Conservation (phyloP, 805 yeast genomes). For the Huiozyma sinensis region DNA sequence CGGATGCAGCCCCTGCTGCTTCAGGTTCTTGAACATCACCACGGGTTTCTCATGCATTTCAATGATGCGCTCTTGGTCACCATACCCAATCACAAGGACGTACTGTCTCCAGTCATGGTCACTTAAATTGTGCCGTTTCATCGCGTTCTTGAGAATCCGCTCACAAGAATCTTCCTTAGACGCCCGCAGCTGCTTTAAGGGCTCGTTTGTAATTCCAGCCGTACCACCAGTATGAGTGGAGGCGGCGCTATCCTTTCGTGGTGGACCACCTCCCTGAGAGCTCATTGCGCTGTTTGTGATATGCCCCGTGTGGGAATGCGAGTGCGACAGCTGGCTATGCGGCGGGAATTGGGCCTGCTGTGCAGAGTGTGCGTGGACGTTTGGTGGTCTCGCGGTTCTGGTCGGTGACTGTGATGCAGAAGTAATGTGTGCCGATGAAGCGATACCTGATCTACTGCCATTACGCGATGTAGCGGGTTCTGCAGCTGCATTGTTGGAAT, state of each 20-base stretch:
- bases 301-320: not conserved
- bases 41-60: constrained; percentile 86
- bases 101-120: constrained; percentile 80
- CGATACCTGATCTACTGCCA: too few relatives aligned
- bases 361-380: not conserved
- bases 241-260: not conserved
- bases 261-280: not conserved
- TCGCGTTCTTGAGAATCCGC: constrained; percentile 77
- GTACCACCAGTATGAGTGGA: not conserved
- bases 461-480: not conserved
- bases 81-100: constrained; percentile 81
- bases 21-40: constrained; percentile 68
- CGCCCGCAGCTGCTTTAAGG: constrained; percentile 73
- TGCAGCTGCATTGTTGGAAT: constrained; percentile 1
- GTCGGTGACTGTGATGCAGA: not conserved
- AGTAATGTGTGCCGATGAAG: too few relatives aligned
- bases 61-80: constrained; percentile 77
- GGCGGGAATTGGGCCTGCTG: not conserved
- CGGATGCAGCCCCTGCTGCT: constrained; percentile 78
- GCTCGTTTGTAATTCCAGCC: constrained; percentile 35
- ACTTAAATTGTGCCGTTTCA: constrained; percentile 71
- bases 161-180: constrained; percentile 87
- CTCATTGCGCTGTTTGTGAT: too few relatives aligned
- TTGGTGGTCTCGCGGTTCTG: not conserved
- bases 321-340: not conserved